Base-by-base conservation (phyloP, 345 rosid genomes). In the Arabidopsis suecica region DNA sequence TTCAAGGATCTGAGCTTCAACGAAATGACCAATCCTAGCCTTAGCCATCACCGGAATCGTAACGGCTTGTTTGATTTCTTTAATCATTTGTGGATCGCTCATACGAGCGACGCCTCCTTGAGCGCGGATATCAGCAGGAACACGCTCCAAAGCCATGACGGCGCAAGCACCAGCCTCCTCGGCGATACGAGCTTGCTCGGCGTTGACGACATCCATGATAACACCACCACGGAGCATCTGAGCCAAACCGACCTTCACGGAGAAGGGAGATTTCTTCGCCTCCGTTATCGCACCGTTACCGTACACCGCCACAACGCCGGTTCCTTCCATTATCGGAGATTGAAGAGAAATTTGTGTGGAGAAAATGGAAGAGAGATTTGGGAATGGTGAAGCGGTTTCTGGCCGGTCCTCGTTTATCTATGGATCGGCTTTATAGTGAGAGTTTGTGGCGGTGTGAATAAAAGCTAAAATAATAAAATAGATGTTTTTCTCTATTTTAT, bases 201-300 rank as follows among this genome's bases (percentile, higher is more conserved):
- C 74, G 74, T 65, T 88, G 76, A 88, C 89, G n/a, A 89, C 96
- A 71, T 88, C 93, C 93, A 89, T 88, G 68, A 89, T 88, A 7
- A 88, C 93, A 13, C 96, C 96, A 6, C 93, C 93, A 0, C 96
- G 96, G 75, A 89, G 93, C 93, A 89, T 89, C 86, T 89, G 93
- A 38, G 93, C 96, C 11, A 89, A 72, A 13, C 96, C 96, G 1
- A 91, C 97, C 82, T 89, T 89, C 2, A 86, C 91, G 60, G 96
- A 88, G 86, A 89, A 86, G 3, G 96, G 84, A 49, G 87, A 86
- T 68, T 88, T 87, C 78, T 86, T 87, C 1, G 91, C 77, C 76
- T 89, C 95, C 16, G 90, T 83, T 28, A 89, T 82, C 18, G 91
- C 86, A 5, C 95, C 91, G 44, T 88, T 88, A 2, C 95, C 90